Conservation (phyloP, 371 early-diverging fungal genomes). For the Apophysomyces sp. region DNA sequence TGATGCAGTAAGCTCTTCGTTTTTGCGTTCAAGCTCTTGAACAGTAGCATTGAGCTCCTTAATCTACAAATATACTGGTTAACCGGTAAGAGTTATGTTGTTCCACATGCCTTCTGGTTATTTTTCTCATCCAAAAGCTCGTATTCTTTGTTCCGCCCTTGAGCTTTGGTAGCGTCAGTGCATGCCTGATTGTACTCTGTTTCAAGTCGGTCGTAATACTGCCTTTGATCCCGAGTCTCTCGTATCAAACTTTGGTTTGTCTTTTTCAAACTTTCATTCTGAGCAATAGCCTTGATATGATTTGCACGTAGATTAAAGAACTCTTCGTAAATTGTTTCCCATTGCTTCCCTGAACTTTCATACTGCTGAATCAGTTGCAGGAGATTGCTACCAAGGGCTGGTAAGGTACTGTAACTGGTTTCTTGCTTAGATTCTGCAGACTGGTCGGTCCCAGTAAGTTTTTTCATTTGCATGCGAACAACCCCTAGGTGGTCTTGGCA, state of each 20-base stretch:
- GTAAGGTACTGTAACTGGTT: not conserved
- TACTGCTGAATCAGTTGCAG: conserved; percentile 16
- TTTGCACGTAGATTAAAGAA: conserved; percentile 17
- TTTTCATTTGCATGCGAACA: conserved; percentile 6
- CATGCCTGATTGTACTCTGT: not conserved
- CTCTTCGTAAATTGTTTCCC: conserved; percentile 23
- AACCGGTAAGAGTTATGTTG: too few species aligned
- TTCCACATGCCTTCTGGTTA: not conserved
- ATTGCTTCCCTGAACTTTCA: conserved; percentile 17
- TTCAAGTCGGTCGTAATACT: conserved; percentile 14
- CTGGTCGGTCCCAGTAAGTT: not conserved
- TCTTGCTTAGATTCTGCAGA: not conserved
- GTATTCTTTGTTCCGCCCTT: not conserved
- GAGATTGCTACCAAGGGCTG: conserved; percentile 10
- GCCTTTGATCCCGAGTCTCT: conserved; percentile 12
- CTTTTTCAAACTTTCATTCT: conserved; percentile 6
- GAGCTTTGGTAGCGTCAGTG: not conserved
- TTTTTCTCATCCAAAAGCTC: not conserved
- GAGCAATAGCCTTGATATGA: not conserved
- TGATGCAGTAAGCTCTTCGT: conserved; percentile 7
- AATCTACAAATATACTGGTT: not conserved
- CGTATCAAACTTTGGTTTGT: conserved; percentile 9
- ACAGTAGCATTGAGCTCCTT: not conserved
- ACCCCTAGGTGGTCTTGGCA: conserved; percentile 10
- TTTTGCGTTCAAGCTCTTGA: conserved; percentile 2